Percentiles rank a stretch among this genome's conserved stretches.
These are phyloP conservation scores for Calonectria ilicicola DNA, from an alignment of 2,329 filamentous ascomycete genomes.

Conservation along the genomic window DNA sequence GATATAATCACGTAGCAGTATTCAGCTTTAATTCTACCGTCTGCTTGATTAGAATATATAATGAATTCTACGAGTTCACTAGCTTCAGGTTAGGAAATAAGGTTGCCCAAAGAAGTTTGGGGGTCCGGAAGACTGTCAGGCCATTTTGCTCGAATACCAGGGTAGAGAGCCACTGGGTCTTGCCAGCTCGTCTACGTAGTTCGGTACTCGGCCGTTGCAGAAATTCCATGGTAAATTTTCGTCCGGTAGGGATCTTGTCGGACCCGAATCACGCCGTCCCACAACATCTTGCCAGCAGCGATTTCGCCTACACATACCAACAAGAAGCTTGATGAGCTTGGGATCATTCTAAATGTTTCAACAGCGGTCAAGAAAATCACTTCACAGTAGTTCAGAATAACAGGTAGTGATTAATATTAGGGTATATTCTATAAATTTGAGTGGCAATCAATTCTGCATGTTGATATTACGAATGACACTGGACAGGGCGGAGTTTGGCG, in stretches of 20 bases:
- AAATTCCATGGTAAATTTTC: constrained; percentile 2
- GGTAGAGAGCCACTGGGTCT: not conserved
- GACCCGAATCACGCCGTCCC: not conserved
- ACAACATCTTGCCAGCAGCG: not conserved
- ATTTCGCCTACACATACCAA: not conserved
- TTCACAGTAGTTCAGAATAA: not conserved
- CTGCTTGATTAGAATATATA: not conserved
- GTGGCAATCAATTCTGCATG: not conserved
- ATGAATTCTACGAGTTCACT: not conserved
- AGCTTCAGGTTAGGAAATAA: not conserved
- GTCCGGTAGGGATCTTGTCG: not conserved
- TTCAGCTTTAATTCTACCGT: not conserved
- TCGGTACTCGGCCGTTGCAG: not conserved
- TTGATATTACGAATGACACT: not conserved
- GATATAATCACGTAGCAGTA: too few relatives aligned
- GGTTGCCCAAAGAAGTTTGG: not conserved
- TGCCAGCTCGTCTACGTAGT: not conserved
- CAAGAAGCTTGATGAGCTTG: not conserved
- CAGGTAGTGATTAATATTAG: not conserved
- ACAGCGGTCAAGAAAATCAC: too few relatives aligned
- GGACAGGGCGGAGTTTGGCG: not conserved
- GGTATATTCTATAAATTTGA: too few relatives aligned
- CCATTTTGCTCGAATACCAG: not conserved
- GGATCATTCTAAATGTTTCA: not conserved
- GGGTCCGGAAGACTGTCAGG: not conserved